Evolutionary conservation across 2,329 filamentous ascomycete species (phyloP), one percentile per base, ranked within the genome.

Genomic region (Rhynchosporium secalis): DNA sequence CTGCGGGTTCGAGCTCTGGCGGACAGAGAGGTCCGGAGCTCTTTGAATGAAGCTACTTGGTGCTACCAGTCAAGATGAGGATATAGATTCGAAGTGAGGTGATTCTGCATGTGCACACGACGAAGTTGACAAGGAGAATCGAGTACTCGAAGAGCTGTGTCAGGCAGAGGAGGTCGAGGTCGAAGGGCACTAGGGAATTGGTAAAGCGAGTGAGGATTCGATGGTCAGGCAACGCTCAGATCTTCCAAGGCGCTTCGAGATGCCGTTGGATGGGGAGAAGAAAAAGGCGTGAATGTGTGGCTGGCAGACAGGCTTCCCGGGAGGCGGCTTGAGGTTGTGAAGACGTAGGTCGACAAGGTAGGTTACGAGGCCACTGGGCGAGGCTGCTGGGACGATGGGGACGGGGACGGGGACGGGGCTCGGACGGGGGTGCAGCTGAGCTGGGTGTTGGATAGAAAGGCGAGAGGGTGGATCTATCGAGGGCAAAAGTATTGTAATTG

Each of bases 41-140:
- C 31, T 56, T 54, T 47, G 33, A 40, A 28, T 33, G 28, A 33
- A 51, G 51, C 60, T 62, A 62, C 62, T 64, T 66, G 56, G 26
- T 52, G 66, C 69, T 73, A 76, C 73, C 74, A 72, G 65, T 63
- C 70, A 61, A 75, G 65, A 64, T 75, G 74, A 59, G 73, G 72
- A 61, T 73, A 73, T 36, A 74, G 68, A 58, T 54, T 73, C 51
- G 72, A 65, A 51, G 72, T 73, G 55, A 74, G 67, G 62, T 70
- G 63, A 71, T 75, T 74, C 69, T 70, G 73, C 74, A 76, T 77
- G 72, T 72, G 72, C 68, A 72, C 70, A 33, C 29, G 33, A 46
- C 15, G 41, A 33, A 45, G 52, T 62, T 20, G 52, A 58, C 54
- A 29, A 43, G 33, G 55, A 60, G 59, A 54, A 57, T 57, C 43